Evolutionary conservation across 345 rosid genomes (phyloP).

Genomic region (Angophora floribunda): DNA sequence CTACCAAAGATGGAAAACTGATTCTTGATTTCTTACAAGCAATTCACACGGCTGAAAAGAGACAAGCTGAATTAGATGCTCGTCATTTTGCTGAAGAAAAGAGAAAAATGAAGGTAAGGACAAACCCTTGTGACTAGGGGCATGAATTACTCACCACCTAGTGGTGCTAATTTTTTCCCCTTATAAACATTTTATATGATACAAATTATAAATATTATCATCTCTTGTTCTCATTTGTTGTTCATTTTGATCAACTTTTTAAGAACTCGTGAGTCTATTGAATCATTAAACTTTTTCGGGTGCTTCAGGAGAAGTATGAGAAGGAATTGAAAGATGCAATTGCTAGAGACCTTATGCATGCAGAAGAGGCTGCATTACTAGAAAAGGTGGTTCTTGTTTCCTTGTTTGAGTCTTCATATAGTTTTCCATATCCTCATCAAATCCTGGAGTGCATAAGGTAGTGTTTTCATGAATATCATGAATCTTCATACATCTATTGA

Average conservation of each 20-base stretch:
- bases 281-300: neutral
- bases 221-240: neutral
- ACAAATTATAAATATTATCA: neutral
- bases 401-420: neutral
- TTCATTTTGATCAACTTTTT: neutral
- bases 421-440: neutral
- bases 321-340: constrained; percentile 81
- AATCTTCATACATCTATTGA: neutral
- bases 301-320: constrained; percentile 74
- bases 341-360: constrained; percentile 89
- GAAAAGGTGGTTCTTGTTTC: constrained; percentile 60
- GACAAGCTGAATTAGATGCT: constrained; percentile 89
- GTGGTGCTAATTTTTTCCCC: neutral
- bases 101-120: constrained; percentile 61
- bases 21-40: constrained; percentile 79
- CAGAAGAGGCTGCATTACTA: constrained; percentile 91
- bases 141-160: neutral
- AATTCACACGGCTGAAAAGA: constrained; percentile 81
- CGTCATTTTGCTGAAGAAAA: constrained; percentile 63
- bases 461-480: neutral
- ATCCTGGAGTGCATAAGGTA: neutral
- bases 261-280: neutral
- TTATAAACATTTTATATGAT: neutral
- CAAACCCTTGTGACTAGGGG: neutral
- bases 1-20: constrained; percentile 63